phyloP scores from a whole-genome alignment of 306 rosid species.

The Dalbergia cochinchinensis region DNA sequence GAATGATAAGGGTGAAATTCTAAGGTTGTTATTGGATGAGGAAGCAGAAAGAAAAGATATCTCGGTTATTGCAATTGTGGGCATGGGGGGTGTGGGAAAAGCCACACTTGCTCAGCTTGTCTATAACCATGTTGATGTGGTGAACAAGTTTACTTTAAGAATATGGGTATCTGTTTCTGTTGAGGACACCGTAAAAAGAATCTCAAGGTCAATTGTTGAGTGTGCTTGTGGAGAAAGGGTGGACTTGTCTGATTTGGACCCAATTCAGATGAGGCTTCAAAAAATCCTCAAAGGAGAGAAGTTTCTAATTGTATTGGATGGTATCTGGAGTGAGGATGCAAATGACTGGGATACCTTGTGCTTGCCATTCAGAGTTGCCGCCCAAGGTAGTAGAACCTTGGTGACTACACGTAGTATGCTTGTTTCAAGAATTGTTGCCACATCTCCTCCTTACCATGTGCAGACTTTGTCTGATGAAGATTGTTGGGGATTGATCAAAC shows the following conservation, averaged over 20 bases:
- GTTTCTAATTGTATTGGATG: constrained; percentile 37
- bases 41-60: not conserved
- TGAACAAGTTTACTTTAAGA: not conserved
- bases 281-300: not conserved
- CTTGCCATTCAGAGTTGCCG: constrained; percentile 22
- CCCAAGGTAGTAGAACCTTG: constrained; percentile 17
- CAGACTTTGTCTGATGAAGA: constrained; percentile 7
- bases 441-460: not conserved
- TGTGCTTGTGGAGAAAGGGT: not conserved
- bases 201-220: constrained; percentile 14
- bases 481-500: constrained; percentile 27
- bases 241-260: constrained; percentile 8
- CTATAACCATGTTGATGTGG: not conserved
- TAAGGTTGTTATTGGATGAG: not conserved
- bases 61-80: constrained; percentile 33
- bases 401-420: constrained; percentile 35
- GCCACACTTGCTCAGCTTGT: constrained; percentile 23
- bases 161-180: constrained; percentile 22
- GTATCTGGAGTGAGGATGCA: constrained; percentile 29
- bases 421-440: not conserved
- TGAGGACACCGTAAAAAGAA: not conserved
- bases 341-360: constrained; percentile 18
- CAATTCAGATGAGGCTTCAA: not conserved
- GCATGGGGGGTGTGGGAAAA: constrained; percentile 34
- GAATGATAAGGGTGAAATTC: not conserved